Percentiles rank a stretch among this genome's conserved stretches.
These are phyloP conservation scores for Sporothrix inflata DNA, from an alignment of 2,329 filamentous ascomycete genomes.

Conservation along the genomic window DNA sequence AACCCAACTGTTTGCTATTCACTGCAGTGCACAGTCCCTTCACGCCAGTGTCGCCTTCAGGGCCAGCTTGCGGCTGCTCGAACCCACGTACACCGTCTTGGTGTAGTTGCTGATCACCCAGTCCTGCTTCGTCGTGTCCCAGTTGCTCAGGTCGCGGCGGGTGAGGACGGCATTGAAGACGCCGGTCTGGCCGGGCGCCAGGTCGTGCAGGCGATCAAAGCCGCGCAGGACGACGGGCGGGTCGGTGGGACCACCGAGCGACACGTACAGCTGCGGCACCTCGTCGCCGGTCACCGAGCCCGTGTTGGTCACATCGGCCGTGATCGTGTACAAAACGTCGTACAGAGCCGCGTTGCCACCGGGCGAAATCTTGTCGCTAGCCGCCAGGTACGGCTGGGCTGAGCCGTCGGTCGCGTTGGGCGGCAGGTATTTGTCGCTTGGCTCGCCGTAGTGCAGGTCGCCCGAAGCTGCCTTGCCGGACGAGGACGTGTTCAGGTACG, in stretches of 20 bases:
- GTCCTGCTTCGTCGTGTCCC: constrained; percentile 79
- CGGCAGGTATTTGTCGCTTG: constrained; percentile 63
- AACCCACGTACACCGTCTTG: constrained; percentile 60
- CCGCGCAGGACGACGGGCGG: constrained; percentile 69
- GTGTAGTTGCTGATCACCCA: constrained; percentile 67
- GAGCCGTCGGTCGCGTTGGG: constrained; percentile 57
- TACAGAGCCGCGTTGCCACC: constrained; percentile 69
- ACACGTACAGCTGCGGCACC: constrained; percentile 77
- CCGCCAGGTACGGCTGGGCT: constrained; percentile 58
- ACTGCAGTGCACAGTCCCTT: not conserved
- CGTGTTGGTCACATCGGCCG: constrained; percentile 72
- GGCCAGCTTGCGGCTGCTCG: constrained; percentile 59
- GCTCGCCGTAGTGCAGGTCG: constrained; percentile 63
- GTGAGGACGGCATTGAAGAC: constrained; percentile 72
- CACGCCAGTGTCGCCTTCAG: constrained; percentile 42
- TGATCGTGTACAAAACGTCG: constrained; percentile 69
- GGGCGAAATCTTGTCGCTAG: constrained; percentile 51
- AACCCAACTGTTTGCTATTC: no score
- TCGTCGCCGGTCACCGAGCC: constrained; percentile 68
- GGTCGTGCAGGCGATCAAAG: constrained; percentile 72
- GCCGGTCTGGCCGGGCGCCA: constrained; percentile 68
- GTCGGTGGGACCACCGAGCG: constrained; percentile 77
- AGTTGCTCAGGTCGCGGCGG: constrained; percentile 83
- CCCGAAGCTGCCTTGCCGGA: constrained; percentile 57
- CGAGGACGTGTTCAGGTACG: constrained; percentile 68